phyloP scores from a whole-genome alignment of 768 basidiomycete genomes.

The Lactifluus hygrophoroides region DNA sequence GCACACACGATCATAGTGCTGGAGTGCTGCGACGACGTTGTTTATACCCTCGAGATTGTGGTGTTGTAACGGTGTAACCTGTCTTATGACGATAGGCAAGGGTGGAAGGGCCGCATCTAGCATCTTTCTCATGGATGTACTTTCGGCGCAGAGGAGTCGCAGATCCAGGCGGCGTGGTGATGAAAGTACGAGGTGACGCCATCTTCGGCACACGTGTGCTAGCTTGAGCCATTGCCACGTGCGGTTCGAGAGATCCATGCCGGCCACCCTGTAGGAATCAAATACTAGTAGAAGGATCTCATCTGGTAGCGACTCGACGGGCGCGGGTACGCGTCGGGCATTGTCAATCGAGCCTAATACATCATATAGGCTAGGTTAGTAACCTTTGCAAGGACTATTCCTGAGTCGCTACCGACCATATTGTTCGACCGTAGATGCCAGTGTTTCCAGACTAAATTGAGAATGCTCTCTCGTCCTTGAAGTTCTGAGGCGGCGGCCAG shows the following conservation, averaged over 20 bases:
- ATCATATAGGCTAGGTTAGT: too few species aligned
- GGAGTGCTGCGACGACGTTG: background rate
- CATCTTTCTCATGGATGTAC: background rate
- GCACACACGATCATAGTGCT: background rate
- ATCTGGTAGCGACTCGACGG: constrained; percentile 18
- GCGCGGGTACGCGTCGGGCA: too few species aligned
- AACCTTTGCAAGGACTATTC: too few species aligned
- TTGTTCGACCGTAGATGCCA: too few species aligned
- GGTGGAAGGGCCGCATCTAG: background rate
- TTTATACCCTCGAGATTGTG: background rate
- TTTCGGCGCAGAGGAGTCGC: background rate
- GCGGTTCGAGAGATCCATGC: background rate
- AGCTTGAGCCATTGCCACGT: background rate
- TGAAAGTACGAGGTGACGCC: background rate
- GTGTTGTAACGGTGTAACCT: too few species aligned
- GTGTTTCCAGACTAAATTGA: too few species aligned
- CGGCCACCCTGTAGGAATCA: background rate
- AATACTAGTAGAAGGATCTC: background rate
- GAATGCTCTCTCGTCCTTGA: too few species aligned
- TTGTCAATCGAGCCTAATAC: too few species aligned
- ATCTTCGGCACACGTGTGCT: background rate
- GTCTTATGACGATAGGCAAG: background rate
- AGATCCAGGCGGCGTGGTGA: background rate
- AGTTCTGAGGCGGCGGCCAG: too few species aligned
- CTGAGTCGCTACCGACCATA: too few species aligned